Conservation (phyloP, 768 basidiomycete genomes). For the Boletus barrowsii region DNA sequence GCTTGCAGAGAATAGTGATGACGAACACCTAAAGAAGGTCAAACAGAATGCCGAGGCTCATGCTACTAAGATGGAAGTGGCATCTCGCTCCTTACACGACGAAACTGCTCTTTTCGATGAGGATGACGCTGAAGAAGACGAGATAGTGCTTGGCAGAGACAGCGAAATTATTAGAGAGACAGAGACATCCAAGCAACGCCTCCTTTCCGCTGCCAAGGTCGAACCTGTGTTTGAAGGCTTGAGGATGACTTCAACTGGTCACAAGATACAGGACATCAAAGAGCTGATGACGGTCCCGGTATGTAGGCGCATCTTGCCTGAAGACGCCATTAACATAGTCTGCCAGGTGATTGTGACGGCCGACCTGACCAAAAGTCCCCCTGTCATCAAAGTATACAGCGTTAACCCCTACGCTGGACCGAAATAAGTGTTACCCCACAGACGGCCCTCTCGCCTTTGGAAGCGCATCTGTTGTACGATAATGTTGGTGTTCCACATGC, state of each 20-base stretch:
- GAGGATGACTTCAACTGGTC: slow-evolving; percentile 67
- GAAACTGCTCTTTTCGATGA: slow-evolving; percentile 88
- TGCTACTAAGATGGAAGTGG: slow-evolving; percentile 87
- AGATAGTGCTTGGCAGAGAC: slow-evolving; percentile 73
- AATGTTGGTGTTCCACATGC: slow-evolving; percentile 28
- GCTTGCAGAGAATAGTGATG: slow-evolving; percentile 94
- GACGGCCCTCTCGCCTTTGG: slow-evolving; percentile 1
- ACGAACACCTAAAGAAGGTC: slow-evolving; percentile 93
- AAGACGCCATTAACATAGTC: slow-evolving; percentile 4
- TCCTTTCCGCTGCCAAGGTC: slow-evolving; percentile 71
- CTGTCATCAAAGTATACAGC: slow-evolving; percentile 96
- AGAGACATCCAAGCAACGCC: slow-evolving; percentile 75
- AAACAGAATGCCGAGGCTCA: slow-evolving; percentile 91
- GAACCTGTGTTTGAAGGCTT: slow-evolving; percentile 84
- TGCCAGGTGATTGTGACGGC: slow-evolving; percentile 88
- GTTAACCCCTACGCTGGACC: slow-evolving; percentile 83
- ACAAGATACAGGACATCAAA: slow-evolving; percentile 92
- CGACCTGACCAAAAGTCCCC: slow-evolving; percentile 92
- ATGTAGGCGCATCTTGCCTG: slow-evolving; percentile 30
- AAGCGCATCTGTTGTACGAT: slow-evolving; percentile 28
- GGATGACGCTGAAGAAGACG: slow-evolving; percentile 77
- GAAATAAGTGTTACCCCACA: slow-evolving; percentile 33
- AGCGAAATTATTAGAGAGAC: slow-evolving; percentile 36
- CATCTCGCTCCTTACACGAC: slow-evolving; percentile 79
- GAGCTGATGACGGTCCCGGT: slow-evolving; percentile 94